These are phyloP conservation scores for Alternaria consortialis DNA, from an alignment of 2,329 filamentous ascomycete species.

Conservation along the genomic window DNA sequence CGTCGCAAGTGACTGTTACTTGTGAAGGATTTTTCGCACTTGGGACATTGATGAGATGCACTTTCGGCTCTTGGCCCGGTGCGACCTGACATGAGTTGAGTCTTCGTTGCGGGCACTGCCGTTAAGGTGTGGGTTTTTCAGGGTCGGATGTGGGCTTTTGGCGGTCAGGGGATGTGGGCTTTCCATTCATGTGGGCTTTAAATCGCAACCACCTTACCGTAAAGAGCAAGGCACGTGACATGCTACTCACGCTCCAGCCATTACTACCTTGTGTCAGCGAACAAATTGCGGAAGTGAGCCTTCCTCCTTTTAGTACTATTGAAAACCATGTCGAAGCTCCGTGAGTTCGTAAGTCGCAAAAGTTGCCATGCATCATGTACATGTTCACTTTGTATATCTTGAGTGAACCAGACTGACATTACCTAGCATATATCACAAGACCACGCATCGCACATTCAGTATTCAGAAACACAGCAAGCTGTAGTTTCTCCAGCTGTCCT, in stretches of 20 bases:
- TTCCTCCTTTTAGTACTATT: not conserved
- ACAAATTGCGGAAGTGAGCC: not conserved
- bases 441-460: not conserved
- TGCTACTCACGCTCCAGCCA: not conserved
- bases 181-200: conserved; percentile 20
- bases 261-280: not conserved
- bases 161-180: conserved; percentile 9
- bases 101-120: not conserved
- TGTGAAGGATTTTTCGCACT: not conserved
- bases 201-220: not conserved
- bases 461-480: accelerated
- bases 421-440: not conserved
- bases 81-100: not conserved
- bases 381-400: not conserved
- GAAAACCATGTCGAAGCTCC: not conserved
- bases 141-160: not conserved
- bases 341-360: not conserved
- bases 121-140: not conserved
- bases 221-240: conserved; percentile 1
- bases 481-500: not conserved
- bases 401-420: not conserved
- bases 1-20: not conserved
- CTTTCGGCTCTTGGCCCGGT: not conserved
- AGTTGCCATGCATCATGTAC: not conserved
- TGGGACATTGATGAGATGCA: not conserved